Percentiles rank a stretch among this genome's conserved stretches.
Conservation (phyloP, 129 eudicot species). For the Artemisia argyi region DNA sequence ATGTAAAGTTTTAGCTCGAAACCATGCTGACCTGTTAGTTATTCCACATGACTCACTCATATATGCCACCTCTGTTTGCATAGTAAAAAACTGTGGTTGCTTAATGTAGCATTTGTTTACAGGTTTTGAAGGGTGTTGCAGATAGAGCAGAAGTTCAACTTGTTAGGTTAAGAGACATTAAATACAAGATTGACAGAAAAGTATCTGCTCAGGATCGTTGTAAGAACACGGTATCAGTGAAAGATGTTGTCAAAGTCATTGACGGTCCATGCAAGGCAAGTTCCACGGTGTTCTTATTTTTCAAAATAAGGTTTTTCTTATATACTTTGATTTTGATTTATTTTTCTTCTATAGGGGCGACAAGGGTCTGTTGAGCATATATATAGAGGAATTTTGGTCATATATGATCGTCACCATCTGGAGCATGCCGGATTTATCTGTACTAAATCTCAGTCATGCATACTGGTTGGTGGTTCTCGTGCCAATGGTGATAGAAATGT, state of each 20-base stretch:
- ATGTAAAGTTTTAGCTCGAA: background rate
- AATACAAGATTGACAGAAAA: conserved; percentile 78
- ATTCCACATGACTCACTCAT: background rate
- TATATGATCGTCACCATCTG: conserved; percentile 91
- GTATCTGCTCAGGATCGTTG: conserved; percentile 63
- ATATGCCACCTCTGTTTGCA: background rate
- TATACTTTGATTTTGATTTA: background rate
- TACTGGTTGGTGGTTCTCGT: conserved; percentile 82
- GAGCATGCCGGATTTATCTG: conserved; percentile 99
- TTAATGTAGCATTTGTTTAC: conserved; percentile 21
- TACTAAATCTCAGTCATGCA: conserved; percentile 84
- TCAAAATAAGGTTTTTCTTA: background rate
- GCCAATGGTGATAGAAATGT: conserved; percentile 79
- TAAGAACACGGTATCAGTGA: conserved; percentile 69
- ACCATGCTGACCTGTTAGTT: background rate
- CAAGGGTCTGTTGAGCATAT: conserved; percentile 98
- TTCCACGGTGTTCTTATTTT: background rate
- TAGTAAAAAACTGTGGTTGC: conserved; percentile 2
- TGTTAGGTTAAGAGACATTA: conserved; percentile 85
- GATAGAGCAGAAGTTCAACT: conserved; percentile 90
- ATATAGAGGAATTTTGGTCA: conserved; percentile 64
- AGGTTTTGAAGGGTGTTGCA: conserved; percentile 95
- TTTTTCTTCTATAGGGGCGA: conserved; percentile 55
- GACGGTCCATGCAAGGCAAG: conserved; percentile 88
- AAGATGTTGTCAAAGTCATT: conserved; percentile 89